A percentile compares a stretch with the other conserved stretches of the same genome.
phyloP scores from a whole-genome alignment of 2,329 filamentous ascomycete genomes.

The Cyphellophora attinorum region DNA sequence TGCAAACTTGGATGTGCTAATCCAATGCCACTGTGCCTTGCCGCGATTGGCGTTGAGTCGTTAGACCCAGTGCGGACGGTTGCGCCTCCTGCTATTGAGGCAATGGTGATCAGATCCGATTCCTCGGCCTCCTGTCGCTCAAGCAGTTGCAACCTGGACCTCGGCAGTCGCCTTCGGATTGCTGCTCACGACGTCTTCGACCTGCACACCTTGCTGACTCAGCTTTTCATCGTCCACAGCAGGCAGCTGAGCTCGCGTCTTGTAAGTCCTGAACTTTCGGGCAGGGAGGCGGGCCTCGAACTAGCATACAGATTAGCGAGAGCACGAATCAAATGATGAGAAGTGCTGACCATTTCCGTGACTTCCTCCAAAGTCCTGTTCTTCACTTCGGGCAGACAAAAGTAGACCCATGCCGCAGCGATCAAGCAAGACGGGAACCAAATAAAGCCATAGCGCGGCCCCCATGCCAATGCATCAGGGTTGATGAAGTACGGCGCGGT shows the following conservation, averaged over 20 bases:
- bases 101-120: too few relatives aligned
- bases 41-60: too few relatives aligned
- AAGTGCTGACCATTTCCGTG: slow-evolving; percentile 17
- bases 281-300: slow-evolving; percentile 28
- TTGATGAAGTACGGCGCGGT: slow-evolving; percentile 54
- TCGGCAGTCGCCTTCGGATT: slow-evolving; percentile 34
- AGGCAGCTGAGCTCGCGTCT: slow-evolving; percentile 19
- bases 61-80: too few relatives aligned
- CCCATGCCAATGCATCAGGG: slow-evolving; percentile 44
- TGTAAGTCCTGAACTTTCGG: slow-evolving; percentile 27
- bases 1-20: too few relatives aligned
- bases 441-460: slow-evolving; percentile 49
- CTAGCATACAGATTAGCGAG: slow-evolving; percentile 11
- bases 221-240: slow-evolving; percentile 8
- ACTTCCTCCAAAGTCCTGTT: slow-evolving; percentile 25
- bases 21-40: too few relatives aligned
- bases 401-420: slow-evolving; percentile 10
- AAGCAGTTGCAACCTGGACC: neutral
- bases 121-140: too few relatives aligned
- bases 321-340: neutral
- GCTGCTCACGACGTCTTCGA: slow-evolving; percentile 6
- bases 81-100: too few relatives aligned
- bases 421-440: slow-evolving; percentile 29
- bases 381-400: slow-evolving; percentile 45
- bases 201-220: slow-evolving; percentile 4